phyloP scores from a whole-genome alignment of 164 flowering plant species.

The Pachysandra terminalis region DNA sequence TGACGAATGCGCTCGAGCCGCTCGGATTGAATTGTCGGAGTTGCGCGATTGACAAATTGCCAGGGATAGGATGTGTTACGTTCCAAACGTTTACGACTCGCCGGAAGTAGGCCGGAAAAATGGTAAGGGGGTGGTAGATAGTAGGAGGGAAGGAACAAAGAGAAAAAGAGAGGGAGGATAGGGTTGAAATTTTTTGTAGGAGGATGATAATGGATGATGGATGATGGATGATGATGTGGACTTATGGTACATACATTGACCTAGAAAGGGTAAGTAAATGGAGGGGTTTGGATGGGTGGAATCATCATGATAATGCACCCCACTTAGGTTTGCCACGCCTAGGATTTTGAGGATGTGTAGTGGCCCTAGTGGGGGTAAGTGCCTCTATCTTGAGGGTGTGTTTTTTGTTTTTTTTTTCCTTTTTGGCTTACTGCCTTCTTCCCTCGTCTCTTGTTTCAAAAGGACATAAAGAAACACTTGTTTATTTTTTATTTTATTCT shows the following conservation, averaged over 20 bases:
- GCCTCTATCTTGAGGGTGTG: slow-evolving; percentile 9
- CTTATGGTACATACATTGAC: no score
- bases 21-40: slow-evolving; percentile 60
- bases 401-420: no score
- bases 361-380: slow-evolving; percentile 18
- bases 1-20: slow-evolving; percentile 42
- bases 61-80: slow-evolving; percentile 59
- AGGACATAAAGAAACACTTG: neutral
- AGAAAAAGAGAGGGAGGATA: neutral
- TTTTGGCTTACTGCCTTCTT: no score
- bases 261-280: no score
- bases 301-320: slow-evolving; percentile 62
- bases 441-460: slow-evolving; percentile 11
- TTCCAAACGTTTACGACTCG: slow-evolving; percentile 69
- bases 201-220: slow-evolving; percentile 14
- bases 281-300: slow-evolving; percentile 18
- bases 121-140: slow-evolving; percentile 12
- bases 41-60: slow-evolving; percentile 53
- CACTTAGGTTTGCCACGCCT: slow-evolving; percentile 68
- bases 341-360: slow-evolving; percentile 37
- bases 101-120: slow-evolving; percentile 26
- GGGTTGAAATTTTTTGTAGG: slow-evolving; percentile 7
- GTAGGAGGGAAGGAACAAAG: neutral
- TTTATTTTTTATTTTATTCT: neutral
- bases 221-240: slow-evolving; percentile 11